A percentile compares a stretch with the other conserved stretches of the same genome.
Conservation (phyloP, 441 rosid species). For the Syzygium malaccense region DNA sequence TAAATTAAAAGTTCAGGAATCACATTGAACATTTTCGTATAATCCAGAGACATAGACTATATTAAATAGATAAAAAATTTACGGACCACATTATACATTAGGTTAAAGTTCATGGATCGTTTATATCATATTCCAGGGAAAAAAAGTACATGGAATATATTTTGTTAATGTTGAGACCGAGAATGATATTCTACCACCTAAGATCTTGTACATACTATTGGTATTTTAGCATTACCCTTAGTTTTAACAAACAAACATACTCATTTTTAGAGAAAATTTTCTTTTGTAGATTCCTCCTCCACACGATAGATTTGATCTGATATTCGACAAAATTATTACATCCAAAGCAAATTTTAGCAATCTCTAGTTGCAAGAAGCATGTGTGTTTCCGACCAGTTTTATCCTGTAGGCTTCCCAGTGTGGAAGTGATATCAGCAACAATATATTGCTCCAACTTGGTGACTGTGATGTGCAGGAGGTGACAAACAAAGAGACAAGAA, state of each 20-base stretch:
- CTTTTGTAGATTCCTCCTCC: background rate
- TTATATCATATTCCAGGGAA: background rate
- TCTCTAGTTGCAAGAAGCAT: background rate
- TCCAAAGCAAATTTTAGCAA: background rate
- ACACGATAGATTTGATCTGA: background rate
- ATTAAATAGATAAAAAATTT: no score
- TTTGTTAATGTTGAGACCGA: background rate
- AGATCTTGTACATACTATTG: background rate
- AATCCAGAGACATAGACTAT: no score
- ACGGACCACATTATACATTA: no score
- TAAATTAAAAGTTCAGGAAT: no score
- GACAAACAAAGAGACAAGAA: background rate
- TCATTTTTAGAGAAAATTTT: background rate
- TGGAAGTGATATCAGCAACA: background rate
- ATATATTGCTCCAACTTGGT: background rate
- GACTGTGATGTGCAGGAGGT: background rate
- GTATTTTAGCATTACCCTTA: background rate
- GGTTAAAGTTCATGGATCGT: no score
- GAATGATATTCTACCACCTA: background rate
- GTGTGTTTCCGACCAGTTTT: background rate
- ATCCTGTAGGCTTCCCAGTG: background rate
- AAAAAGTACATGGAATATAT: background rate
- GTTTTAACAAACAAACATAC: background rate
- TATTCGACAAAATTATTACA: background rate
- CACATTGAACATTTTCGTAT: no score